Evolutionary conservation across 2,329 filamentous ascomycete genomes (phyloP).

Genomic region (Colletotrichum euphorbiae): DNA sequence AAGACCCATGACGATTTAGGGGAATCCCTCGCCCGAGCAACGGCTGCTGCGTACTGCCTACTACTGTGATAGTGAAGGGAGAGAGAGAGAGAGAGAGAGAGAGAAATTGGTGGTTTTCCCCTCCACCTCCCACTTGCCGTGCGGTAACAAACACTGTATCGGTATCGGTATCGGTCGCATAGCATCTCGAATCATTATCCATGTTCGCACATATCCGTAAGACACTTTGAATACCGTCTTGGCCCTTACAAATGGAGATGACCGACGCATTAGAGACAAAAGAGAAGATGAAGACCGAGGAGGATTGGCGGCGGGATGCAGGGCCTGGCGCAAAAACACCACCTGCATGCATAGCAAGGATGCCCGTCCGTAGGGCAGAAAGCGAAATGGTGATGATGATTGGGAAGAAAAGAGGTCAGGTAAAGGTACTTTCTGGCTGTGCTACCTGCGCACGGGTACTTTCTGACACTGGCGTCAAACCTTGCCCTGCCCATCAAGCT

Average conservation of each 20-base stretch:
- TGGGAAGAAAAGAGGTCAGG: conserved; percentile 3
- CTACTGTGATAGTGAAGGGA: too few species aligned
- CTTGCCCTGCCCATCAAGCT: conserved; percentile 12
- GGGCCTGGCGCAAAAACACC: too few species aligned
- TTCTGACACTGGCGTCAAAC: conserved; percentile 38
- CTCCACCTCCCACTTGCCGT: conserved; percentile 25
- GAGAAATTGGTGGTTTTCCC: too few species aligned
- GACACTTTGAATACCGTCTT: conserved; percentile 24
- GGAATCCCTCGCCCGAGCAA: conserved; percentile 36
- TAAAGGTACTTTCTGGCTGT: conserved; percentile 11
- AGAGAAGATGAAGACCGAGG: background rate
- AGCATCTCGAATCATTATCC: conserved; percentile 29
- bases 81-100: too few species aligned
- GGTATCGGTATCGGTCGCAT: background rate
- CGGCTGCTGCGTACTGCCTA: too few species aligned
- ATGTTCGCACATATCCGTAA: conserved; percentile 24
- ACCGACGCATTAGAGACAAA: conserved; percentile 15
- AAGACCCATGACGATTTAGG: conserved; percentile 29
- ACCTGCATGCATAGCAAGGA: conserved; percentile 1
- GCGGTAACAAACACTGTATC: conserved; percentile 1
- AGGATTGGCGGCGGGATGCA: background rate
- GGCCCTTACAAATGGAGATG: conserved; percentile 25
- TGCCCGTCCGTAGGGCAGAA: conserved; percentile 21
- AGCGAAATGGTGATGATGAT: conserved; percentile 8
- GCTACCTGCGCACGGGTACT: conserved; percentile 36